Evolutionary conservation across 2,329 filamentous ascomycete species (phyloP).

Genomic region (Domatiomyces globalis): DNA sequence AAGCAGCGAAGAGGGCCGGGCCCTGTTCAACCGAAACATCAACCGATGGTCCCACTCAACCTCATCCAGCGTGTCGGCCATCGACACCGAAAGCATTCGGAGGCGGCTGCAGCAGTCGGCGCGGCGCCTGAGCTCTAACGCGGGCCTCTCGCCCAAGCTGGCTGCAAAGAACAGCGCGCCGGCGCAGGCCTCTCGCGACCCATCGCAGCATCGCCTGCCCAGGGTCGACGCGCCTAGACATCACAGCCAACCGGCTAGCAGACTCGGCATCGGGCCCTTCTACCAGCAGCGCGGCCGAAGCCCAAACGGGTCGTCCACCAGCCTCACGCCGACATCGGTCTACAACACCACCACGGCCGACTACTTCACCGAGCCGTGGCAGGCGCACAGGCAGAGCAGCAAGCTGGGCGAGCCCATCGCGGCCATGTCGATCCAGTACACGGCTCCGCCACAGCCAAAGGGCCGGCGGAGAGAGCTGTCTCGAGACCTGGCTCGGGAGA

Average conservation of each 20-base stretch:
- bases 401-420: slow-evolving; percentile 13
- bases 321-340: slow-evolving; percentile 14
- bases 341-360: slow-evolving; percentile 14
- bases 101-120: neutral
- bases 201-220: neutral
- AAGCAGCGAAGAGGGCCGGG: slow-evolving; percentile 2
- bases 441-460: slow-evolving; percentile 4
- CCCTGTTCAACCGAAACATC: slow-evolving; percentile 25
- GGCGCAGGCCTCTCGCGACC: no score
- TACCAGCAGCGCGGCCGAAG: neutral
- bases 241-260: neutral
- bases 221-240: neutral
- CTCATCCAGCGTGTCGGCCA: slow-evolving; percentile 31
- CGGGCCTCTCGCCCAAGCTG: neutral
- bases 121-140: neutral
- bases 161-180: no score
- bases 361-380: slow-evolving; percentile 14
- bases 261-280: neutral
- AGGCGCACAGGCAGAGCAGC: slow-evolving; percentile 7
- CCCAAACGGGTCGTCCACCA: neutral
- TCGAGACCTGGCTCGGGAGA: slow-evolving; percentile 1
- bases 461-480: neutral
- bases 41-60: slow-evolving; percentile 48
- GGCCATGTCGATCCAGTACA: slow-evolving; percentile 14
- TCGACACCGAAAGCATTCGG: slow-evolving; percentile 14